Evolutionary conservation across 2,329 filamentous ascomycete species (phyloP).

Genomic region (Penicillium palitans): DNA sequence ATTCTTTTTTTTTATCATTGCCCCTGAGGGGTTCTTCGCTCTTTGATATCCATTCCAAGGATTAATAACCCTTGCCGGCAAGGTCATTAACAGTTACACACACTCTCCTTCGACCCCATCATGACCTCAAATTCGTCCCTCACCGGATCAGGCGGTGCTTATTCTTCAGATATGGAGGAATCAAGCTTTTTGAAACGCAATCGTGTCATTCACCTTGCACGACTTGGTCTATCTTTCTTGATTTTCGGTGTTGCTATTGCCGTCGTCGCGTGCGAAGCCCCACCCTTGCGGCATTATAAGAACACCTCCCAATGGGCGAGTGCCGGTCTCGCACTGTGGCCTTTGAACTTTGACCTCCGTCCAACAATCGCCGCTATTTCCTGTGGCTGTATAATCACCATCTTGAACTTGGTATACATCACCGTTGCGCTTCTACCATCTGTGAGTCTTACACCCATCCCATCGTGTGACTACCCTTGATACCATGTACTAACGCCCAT

Average conservation of each 20-base stretch:
- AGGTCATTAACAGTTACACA: slow-evolving; percentile 9
- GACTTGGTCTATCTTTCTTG: slow-evolving; percentile 37
- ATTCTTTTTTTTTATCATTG: slow-evolving; percentile 15
- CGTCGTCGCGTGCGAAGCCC: slow-evolving; percentile 39
- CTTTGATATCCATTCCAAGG: slow-evolving; percentile 5
- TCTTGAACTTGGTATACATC: slow-evolving; percentile 37
- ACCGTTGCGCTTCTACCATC: slow-evolving; percentile 36
- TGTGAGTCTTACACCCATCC: slow-evolving; percentile 26
- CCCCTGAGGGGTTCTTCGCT: slow-evolving; percentile 6
- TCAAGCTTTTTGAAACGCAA: slow-evolving; percentile 37
- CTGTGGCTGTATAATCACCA: slow-evolving; percentile 39
- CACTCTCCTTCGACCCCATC: slow-evolving; percentile 5
- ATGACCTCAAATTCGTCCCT: slow-evolving; percentile 33
- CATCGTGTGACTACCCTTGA: background rate
- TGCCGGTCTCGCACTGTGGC: slow-evolving; percentile 44
- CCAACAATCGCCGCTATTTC: slow-evolving; percentile 41
- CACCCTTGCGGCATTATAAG: slow-evolving; percentile 43
- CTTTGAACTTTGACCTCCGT: slow-evolving; percentile 43
- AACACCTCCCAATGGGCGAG: slow-evolving; percentile 37
- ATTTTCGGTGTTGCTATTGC: slow-evolving; percentile 33
- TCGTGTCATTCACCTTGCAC: slow-evolving; percentile 35
- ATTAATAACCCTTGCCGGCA: slow-evolving; percentile 20
- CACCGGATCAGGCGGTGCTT: slow-evolving; percentile 32
- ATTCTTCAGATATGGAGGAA: slow-evolving; percentile 40
- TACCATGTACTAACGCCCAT: background rate